These are phyloP conservation scores for Mastigamoeba balamuthi DNA, from an alignment of 78 protist species.

Conservation along the genomic window DNA sequence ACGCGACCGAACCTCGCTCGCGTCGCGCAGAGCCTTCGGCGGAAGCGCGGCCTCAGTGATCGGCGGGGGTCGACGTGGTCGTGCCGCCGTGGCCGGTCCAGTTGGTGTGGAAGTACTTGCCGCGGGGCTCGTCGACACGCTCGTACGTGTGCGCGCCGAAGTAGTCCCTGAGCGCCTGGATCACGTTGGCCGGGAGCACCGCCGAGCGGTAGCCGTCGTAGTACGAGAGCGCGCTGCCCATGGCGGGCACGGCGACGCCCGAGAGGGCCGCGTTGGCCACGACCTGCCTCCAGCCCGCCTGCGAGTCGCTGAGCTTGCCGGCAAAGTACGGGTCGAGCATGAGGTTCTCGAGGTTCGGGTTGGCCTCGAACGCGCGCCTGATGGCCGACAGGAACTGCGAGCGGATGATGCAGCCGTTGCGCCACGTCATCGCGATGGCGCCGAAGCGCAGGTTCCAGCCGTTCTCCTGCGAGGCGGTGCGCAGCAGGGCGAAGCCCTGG, in stretches of 20 bases:
- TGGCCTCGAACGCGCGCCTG: constrained; percentile 66
- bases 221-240: constrained; percentile 80
- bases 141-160: constrained; percentile 95
- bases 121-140: constrained; percentile 51
- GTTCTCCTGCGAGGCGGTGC: constrained; percentile 41
- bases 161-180: constrained; percentile 88
- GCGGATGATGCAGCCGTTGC: constrained; percentile 96
- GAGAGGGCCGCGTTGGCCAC: constrained; percentile 11
- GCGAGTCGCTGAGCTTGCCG: constrained; percentile 11
- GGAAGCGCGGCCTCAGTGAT: too few species aligned
- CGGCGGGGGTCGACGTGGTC: too few species aligned
- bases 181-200: constrained; percentile 74
- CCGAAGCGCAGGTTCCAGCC: constrained; percentile 78
- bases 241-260: constrained; percentile 85
- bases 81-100: too few species aligned
- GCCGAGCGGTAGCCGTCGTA: constrained; percentile 74
- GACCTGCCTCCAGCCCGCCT: constrained; percentile 47
- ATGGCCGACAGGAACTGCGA: constrained; percentile 72
- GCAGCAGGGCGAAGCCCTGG: constrained; percentile 76
- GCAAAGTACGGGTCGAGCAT: constrained; percentile 65
- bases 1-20: too few species aligned
- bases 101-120: constrained; percentile 47
- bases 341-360: constrained; percentile 63
- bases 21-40: too few species aligned
- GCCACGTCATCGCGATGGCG: constrained; percentile 80